Percentiles rank a stretch among this genome's conserved stretches.
Conservation (phyloP, 2,329 filamentous ascomycete genomes). For the Trichoderma gracile region DNA sequence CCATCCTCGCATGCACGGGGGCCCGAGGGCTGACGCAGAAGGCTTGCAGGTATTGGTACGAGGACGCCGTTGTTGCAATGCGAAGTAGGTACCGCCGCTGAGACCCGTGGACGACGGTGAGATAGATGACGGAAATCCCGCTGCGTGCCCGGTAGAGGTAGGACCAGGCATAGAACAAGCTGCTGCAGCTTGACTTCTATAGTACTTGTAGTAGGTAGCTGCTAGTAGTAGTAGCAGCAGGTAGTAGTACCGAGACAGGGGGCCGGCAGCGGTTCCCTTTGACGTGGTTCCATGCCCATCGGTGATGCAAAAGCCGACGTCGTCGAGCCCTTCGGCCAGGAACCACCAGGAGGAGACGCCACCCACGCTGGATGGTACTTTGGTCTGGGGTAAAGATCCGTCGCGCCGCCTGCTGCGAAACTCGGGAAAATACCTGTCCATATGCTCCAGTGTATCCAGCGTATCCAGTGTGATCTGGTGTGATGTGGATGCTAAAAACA, state of each 20-base stretch:
- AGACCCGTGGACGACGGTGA: slow-evolving; percentile 2
- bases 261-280: slow-evolving; percentile 14
- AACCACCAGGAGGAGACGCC: slow-evolving; percentile 16
- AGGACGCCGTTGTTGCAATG: not conserved
- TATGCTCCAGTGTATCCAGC: slow-evolving; percentile 2
- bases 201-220: too few relatives aligned
- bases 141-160: slow-evolving; percentile 21
- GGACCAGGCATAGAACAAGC: not conserved
- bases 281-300: not conserved
- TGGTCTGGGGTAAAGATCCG: slow-evolving; percentile 15
- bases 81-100: not conserved
- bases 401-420: not conserved
- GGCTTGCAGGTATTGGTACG: not conserved
- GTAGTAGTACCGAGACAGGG: slow-evolving; percentile 22
- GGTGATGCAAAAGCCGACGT: slow-evolving; percentile 8
- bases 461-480: too few relatives aligned
- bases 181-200: not conserved
- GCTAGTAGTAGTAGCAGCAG: not conserved
- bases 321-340: not conserved
- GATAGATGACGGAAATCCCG: slow-evolving; percentile 9
- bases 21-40: slow-evolving; percentile 13
- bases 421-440: slow-evolving; percentile 1
- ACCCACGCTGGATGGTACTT: slow-evolving; percentile 7
- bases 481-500: slow-evolving; percentile 12
- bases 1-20: slow-evolving; percentile 12